A percentile compares a stretch with the other conserved stretches of the same genome.
phyloP scores from a whole-genome alignment of 208 protist genomes.

The Acanthamoeba sp. region DNA sequence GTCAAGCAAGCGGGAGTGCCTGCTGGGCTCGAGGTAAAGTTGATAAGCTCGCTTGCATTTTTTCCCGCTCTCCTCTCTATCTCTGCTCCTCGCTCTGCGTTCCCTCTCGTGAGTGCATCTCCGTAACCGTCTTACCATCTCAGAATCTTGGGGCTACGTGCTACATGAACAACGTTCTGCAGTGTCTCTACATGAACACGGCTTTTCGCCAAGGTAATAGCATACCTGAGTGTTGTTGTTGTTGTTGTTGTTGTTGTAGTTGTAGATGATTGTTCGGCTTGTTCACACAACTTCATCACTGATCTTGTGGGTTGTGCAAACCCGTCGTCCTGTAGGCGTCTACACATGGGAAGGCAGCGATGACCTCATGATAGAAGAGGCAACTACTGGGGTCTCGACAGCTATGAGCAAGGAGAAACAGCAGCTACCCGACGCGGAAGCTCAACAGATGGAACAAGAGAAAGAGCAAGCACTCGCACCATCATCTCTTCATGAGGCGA shows the following conservation, averaged over 20 bases:
- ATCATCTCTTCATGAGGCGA: too few species aligned
- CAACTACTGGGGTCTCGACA: neutral
- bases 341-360: neutral
- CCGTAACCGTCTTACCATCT: neutral
- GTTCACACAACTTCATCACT: too few species aligned
- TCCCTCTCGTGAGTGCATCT: neutral
- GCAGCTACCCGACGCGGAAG: neutral
- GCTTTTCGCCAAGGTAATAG: slow-evolving; percentile 71
- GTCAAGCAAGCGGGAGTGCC: slow-evolving; percentile 10
- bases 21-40: slow-evolving; percentile 63
- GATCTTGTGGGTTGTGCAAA: too few species aligned
- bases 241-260: neutral
- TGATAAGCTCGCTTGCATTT: too few species aligned
- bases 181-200: slow-evolving; percentile 73
- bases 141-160: slow-evolving; percentile 75
- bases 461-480: too few species aligned
- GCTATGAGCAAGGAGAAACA: neutral
- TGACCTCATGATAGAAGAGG: neutral
- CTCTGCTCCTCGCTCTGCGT: neutral
- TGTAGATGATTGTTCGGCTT: too few species aligned
- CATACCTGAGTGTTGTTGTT: neutral
- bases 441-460: neutral
- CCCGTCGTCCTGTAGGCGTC: neutral
- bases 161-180: slow-evolving; percentile 74
- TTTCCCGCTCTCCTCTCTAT: neutral